Base-by-base conservation (phyloP, 768 basidiomycete species). In the Phanerodontia chrysosporium region DNA sequence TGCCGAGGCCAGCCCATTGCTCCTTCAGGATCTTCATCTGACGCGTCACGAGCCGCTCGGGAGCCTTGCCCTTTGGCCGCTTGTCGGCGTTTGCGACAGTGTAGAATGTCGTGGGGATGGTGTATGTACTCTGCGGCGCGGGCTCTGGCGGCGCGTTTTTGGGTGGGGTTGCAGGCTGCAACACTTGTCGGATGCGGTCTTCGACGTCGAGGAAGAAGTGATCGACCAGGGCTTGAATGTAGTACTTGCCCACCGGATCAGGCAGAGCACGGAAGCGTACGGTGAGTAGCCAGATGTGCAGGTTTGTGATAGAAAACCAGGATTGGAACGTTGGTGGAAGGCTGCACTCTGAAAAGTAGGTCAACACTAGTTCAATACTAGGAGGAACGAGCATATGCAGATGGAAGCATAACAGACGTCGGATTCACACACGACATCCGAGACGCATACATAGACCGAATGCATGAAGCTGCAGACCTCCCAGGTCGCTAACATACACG, bases 121-220 rank as follows among this genome's bases (percentile, higher is more conserved):
- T 25, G 52, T 53, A 53, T 24, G 52, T 2, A 61, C 18, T 64
- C 62, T n/a, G 70, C 65, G 53, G 55, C 51, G 46, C 32, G 35
- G 60, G 49, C 18, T n/a, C 39, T 62, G 59, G n/a, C 45, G 57
- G 13, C 66, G 30, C 52, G 12, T 30, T 36, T 53, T 53, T 53
- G 24, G 21, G 52, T 14, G 32, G 32, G 32, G 36, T 30, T 9
- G 22, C 29, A 10, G 73, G 73, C 22, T 78, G 77, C 45, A 72
- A 69, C 45, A 94, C 87, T 5, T 82, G 75, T 21, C 95, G 87
- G 49, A 98, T 85, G 57, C 94, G 89, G 68, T 91, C 89, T 69
- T 98, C 96, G 62, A 92, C 83, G 70, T 98, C 92, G 64, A 93
- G 76, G 78, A 98, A 98, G 76, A 95, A 97, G 75, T 97, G 94